Evolutionary conservation across 2,329 filamentous ascomycete species (phyloP).

Genomic region (Rutstroemia sp.): DNA sequence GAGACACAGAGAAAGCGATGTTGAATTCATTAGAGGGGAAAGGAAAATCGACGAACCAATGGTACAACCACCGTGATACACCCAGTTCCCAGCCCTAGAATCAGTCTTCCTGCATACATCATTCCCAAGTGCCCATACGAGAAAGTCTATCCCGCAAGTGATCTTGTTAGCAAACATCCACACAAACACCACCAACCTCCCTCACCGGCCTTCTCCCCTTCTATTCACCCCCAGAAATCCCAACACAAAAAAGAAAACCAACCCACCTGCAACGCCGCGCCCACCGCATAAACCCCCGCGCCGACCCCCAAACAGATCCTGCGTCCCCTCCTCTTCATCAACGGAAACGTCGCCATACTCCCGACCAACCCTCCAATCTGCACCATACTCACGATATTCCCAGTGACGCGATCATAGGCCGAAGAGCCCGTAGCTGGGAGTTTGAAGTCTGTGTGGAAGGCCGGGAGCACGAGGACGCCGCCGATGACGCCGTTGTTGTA

Average conservation of each 20-base stretch:
- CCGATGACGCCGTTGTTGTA: conserved; percentile 23
- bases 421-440: conserved; percentile 16
- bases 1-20: not conserved
- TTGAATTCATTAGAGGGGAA: not conserved
- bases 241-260: not conserved
- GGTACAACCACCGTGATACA: conserved; percentile 20
- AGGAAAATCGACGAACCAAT: conserved; percentile 13
- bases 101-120: conserved; percentile 23
- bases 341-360: conserved; percentile 16
- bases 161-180: not conserved
- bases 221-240: too few species aligned
- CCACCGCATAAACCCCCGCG: conserved; percentile 13
- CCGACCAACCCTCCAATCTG: conserved; percentile 23
- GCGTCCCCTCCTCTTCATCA: conserved; percentile 17
- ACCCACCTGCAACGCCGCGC: conserved; percentile 18
- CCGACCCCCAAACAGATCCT: conserved; percentile 11
- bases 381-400: conserved; percentile 23
- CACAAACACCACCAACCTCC: not conserved
- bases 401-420: conserved; percentile 17
- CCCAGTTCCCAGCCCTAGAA: conserved; percentile 20
- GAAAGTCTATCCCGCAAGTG: conserved; percentile 13
- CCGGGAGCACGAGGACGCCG: conserved; percentile 20
- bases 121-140: conserved; percentile 14
- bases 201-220: too few species aligned
- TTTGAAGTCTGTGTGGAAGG: conserved; percentile 17